Percentiles rank a stretch among this genome's conserved stretches.
Evolutionary conservation across 805 yeast species (phyloP).

Genomic region (Yamadazyma olivae): DNA sequence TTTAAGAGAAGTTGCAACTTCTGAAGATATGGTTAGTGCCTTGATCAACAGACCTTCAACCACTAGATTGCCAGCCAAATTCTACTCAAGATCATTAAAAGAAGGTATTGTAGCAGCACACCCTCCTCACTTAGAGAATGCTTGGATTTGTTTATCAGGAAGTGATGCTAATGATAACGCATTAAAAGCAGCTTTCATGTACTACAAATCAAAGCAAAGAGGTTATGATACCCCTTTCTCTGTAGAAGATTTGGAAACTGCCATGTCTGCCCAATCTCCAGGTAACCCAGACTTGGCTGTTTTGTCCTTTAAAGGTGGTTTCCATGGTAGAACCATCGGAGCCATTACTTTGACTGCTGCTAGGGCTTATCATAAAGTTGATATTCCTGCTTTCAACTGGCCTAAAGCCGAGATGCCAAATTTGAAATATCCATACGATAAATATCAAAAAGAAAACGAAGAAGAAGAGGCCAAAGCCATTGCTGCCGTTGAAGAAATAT

Average conservation of each 20-base stretch:
- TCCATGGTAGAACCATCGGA: slow-evolving; percentile 93
- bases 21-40: slow-evolving; percentile 36
- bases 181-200: slow-evolving; percentile 63
- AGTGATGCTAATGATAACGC: slow-evolving; percentile 61
- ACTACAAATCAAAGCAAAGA: slow-evolving; percentile 39
- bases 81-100: slow-evolving; percentile 44
- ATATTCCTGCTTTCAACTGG: slow-evolving; percentile 91
- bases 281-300: slow-evolving; percentile 77
- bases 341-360: slow-evolving; percentile 87
- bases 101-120: slow-evolving; percentile 53
- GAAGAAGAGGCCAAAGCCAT: slow-evolving; percentile 80
- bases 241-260: slow-evolving; percentile 40
- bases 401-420: slow-evolving; percentile 91
- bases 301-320: slow-evolving; percentile 78
- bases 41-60: slow-evolving; percentile 39
- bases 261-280: slow-evolving; percentile 48
- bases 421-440: slow-evolving; percentile 73
- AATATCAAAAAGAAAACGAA: slow-evolving; percentile 56
- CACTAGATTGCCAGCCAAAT: slow-evolving; percentile 43
- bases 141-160: slow-evolving; percentile 64
- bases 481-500: slow-evolving; percentile 64
- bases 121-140: slow-evolving; percentile 53
- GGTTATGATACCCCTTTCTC: slow-evolving; percentile 47
- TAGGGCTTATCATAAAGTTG: slow-evolving; percentile 89
- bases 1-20: slow-evolving; percentile 29